These are phyloP conservation scores for Candida alai DNA, from an alignment of 805 yeast species.

Conservation along the genomic window DNA sequence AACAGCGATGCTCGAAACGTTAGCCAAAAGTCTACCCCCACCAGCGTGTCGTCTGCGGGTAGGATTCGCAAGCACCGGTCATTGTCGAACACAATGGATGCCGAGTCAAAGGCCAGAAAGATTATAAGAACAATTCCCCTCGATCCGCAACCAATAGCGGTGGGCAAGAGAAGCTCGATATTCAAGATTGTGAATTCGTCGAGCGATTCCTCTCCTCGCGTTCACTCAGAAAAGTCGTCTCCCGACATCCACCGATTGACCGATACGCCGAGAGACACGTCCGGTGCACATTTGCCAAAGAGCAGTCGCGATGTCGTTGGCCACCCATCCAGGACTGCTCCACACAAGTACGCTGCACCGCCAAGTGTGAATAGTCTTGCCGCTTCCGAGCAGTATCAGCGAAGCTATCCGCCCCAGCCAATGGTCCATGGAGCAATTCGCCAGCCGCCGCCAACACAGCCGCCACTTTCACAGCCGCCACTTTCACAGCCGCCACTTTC, in stretches of 20 bases:
- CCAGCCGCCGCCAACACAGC: not conserved
- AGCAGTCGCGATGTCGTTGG: not conserved
- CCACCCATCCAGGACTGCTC: not conserved
- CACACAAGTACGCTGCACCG: too few species aligned
- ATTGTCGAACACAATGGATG: conserved; percentile 53
- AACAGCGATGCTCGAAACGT: conserved; percentile 7
- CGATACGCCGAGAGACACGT: conserved; percentile 5
- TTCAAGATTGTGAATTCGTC: conserved; percentile 36
- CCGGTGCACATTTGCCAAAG: too few species aligned
- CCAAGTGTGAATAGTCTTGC: not conserved
- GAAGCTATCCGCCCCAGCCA: conserved; percentile 2
- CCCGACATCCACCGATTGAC: conserved; percentile 6
- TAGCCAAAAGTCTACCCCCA: conserved; percentile 35
- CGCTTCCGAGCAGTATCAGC: not conserved
- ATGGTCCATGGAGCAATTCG: not conserved
- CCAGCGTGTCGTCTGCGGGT: conserved; percentile 32
- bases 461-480: not conserved
- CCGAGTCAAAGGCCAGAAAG: conserved; percentile 69
- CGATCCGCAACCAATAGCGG: conserved; percentile 75
- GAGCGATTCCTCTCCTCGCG: conserved; percentile 27
- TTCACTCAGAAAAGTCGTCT: conserved; percentile 12
- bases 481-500: not conserved
- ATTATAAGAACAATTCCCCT: conserved; percentile 76
- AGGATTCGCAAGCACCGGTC: conserved; percentile 41
- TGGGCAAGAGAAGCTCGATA: conserved; percentile 31